Evolutionary conservation across 305 asterid genomes (phyloP), one percentile per base, ranked within the genome.

Genomic region (Fraxinus xanthoxyloides): DNA sequence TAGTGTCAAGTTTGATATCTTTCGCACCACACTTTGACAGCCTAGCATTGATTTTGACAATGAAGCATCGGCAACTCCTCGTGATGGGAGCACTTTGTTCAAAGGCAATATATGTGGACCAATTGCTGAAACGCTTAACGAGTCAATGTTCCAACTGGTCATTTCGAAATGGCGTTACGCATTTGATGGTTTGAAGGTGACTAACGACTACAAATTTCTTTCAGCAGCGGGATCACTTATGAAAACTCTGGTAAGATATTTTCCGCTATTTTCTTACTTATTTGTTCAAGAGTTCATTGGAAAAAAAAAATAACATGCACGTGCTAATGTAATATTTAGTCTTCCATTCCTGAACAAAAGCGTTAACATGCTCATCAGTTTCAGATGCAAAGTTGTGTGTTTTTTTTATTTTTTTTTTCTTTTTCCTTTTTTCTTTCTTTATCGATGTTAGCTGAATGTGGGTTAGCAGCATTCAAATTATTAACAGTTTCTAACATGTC

Each of bases 221-320:
- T 93, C 98, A 81, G 97, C 96, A 38, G 95, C 98, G 56, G 98
- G 98, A 86, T 97, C 97, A 76, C 93, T 94, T 70, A 80, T 92
- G 81, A 97, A 92, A 92, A 85, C 85, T 84, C 92, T 97, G 99
- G 99, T 95, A 82, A 97, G 77, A 75, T 83, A 69, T 86, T 78
- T 76, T 70, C 72, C 43, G 28, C 34, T 67, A 12, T 28, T 26
- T 26, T 67, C 70, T 67, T 26, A 67, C 36, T 32, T 72, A 12
- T 32, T 70, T 32, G 28, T 72, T 31, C 48, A 32, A 32, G 76
- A 17, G 75, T 72, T 72, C 28, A 72, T 72, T 72, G 76, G 5
- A 7, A 17, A 72, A 32, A 28, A 72, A n/a, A 13, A 46, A 31
- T 17, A 30, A 30, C 28, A 72, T 7, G 46, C 76, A 72, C 38